Base-by-base conservation (phyloP, 345 rosid species). In the Brassica napus region DNA sequence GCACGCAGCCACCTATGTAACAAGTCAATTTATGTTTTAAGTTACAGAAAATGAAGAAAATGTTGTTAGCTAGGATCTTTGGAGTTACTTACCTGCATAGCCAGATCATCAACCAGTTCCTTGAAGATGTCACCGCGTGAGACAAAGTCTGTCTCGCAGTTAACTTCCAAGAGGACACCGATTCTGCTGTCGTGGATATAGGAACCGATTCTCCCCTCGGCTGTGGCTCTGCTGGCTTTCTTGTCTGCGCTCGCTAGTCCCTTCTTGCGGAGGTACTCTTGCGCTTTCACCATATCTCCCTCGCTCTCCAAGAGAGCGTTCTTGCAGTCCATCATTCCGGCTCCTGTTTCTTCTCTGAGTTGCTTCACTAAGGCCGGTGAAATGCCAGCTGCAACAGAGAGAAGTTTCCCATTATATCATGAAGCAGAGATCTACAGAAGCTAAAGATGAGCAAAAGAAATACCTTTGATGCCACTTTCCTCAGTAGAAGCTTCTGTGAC, bases 301-400 rank as follows among this genome's bases (percentile, higher is more conserved):
- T 86, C 97, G 14, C 89, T 87, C 86, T 91, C 98, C 4, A 83
- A 71, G 2, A 94, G 94, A 28, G 94, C 98, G 42, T 86, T 92
- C 85, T 92, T 94, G 93, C 98, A 94, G 83, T 92, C 96, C 98
- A 94, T 94, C 98, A 94, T 94, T 82, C 98, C 98, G 18, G 98
- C 98, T 24, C 98, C 98, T 14, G 98, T 86, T 85, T 92, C 98
- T 77, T 94, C 98, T 67, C 98, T 92, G 8, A 94, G 98, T 83
- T 91, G 97, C 89, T 94, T 94, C 70, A 92, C 98, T 4, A 94
- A 86, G 68, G 89, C 87, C 73, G 98, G 93, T 62, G 98, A 89
- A 82, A 94, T 85, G 12, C 86, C 74, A 44, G 82, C 89, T 85
- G 86, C 71, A 75, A 68, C 12, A 55, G 54, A 35, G 57, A 24